A percentile compares a stretch with the other conserved stretches of the same genome.
These are phyloP conservation scores for Ustilago loliicola DNA, from an alignment of 1,284 basidiomycete species.

Conservation along the genomic window DNA sequence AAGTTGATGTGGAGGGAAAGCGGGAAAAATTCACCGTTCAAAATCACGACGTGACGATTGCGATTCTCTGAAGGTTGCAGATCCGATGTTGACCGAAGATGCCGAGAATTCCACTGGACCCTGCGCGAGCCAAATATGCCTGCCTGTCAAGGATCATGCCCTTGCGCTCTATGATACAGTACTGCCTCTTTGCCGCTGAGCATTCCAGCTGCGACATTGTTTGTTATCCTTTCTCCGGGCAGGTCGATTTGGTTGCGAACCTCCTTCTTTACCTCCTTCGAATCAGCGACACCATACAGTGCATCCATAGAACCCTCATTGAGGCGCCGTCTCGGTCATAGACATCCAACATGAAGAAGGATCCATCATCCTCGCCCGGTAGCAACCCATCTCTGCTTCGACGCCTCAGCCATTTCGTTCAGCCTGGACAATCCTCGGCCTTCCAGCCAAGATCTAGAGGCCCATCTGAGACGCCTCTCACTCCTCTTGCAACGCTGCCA, in stretches of 20 bases:
- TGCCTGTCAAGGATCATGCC: not conserved
- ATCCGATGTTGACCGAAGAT: not conserved
- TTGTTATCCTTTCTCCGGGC: no score
- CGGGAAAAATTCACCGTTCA: conserved; percentile 9
- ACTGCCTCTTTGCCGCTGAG: conserved; percentile 3
- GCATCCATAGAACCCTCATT: not conserved
- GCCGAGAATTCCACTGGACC: conserved; percentile 24
- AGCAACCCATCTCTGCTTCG: conserved; percentile 43
- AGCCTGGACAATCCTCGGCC: conserved; percentile 29
- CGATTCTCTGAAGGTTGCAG: conserved; percentile 9
- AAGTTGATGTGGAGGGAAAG: conserved; percentile 8
- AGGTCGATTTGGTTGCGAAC: no score
- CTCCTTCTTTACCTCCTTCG: not conserved
- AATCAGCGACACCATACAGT: not conserved
- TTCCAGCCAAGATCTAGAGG: conserved; percentile 34
- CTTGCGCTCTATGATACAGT: no score
- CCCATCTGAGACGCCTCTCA: conserved; percentile 10
- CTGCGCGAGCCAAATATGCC: conserved; percentile 15
- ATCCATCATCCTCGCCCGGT: conserved; percentile 22
- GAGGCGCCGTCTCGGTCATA: not conserved
- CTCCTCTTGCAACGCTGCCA: conserved; percentile 11
- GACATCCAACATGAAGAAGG: conserved; percentile 26
- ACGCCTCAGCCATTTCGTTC: conserved; percentile 46
- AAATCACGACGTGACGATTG: conserved; percentile 5
- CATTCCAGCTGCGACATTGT: not conserved